phyloP scores from a whole-genome alignment of 441 rosid genomes.

The Eutrema salsugineum region DNA sequence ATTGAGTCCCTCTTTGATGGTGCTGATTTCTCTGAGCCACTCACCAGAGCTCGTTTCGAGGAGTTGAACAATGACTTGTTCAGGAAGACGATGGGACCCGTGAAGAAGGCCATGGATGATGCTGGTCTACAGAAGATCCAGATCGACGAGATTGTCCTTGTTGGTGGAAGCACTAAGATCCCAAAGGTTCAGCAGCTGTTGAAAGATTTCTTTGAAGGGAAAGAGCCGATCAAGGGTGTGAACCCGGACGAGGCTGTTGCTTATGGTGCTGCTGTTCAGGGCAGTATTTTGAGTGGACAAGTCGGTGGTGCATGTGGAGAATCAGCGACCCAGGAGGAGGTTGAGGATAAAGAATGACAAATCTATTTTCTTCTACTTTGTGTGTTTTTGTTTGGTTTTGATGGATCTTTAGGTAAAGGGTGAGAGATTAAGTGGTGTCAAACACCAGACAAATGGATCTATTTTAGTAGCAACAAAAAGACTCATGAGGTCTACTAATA shows the following conservation, averaged over 20 bases:
- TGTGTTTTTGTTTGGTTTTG: too few relatives aligned
- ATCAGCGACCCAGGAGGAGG: too few relatives aligned
- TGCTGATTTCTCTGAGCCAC: slow-evolving; percentile 26
- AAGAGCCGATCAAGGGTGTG: slow-evolving; percentile 39
- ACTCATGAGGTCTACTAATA: too few relatives aligned
- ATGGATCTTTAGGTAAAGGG: too few relatives aligned
- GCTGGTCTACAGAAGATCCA: not conserved
- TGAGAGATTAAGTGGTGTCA: too few relatives aligned
- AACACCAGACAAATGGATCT: too few relatives aligned
- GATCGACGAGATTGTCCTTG: not conserved
- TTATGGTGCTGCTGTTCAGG: slow-evolving; percentile 50
- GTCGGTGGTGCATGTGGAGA: slow-evolving; percentile 45
- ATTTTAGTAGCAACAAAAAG: too few relatives aligned
- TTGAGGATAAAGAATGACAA: too few relatives aligned
- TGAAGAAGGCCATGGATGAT: not conserved
- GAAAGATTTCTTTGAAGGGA: slow-evolving; percentile 38
- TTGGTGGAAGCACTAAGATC: not conserved
- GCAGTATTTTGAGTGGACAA: slow-evolving; percentile 48
- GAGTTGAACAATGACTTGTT: not conserved
- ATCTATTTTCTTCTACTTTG: too few relatives aligned
- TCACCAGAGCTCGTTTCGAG: slow-evolving; percentile 17
- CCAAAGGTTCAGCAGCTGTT: too few relatives aligned
- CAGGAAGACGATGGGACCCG: not conserved
- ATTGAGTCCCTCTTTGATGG: slow-evolving; percentile 11
- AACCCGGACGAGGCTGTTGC: slow-evolving; percentile 54